Evolutionary conservation across 306 rosid species (phyloP), one percentile per base, ranked within the genome.

Genomic region (Cicer chorassanicum): DNA sequence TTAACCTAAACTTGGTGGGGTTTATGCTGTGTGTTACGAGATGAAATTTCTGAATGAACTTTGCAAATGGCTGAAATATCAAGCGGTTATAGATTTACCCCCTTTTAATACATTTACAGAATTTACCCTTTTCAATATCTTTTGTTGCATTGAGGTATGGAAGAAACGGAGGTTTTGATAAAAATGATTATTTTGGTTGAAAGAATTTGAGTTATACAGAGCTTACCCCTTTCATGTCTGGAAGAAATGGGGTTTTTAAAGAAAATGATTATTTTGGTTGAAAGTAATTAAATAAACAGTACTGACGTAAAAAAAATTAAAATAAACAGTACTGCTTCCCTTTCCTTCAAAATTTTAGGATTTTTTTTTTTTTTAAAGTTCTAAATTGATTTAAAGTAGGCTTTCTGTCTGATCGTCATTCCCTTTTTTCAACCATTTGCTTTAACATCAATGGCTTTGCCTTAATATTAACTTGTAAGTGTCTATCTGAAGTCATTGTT

Each of bases 191-290:
- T 49, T 48, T 13, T 53, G 59, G 16, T 53, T 16, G 34, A 16
- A 53, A 15, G 8, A 54, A 53, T 2, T 2, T 7, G 12, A 54
- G 60, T 54, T 54, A 16, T 61, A 61, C 42, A 59, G 9, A 61
- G 11, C 54, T 14, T 63, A 18, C 44, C 55, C 62, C 19, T 45
- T 34, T 56, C 43, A 50, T 68, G 54, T 67, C 50, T 42, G 80
- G 49, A 62, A 55, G 6, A 40, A 51, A 6, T 8, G 76, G 79
- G 59, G 76, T 72, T 77, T 77, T 40, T 60, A 29, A 65, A 67
- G 68, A 73, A 29, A 29, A 42, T 50, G 14, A 56, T 56, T 73
- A 42, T 64, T 74, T 68, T 51, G 16, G 53, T 62, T 49, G 43
- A 66, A 82, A 54, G 54, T 72, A 56, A 61, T 50, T 4, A 29